Conservation (phyloP, 2,329 filamentous ascomycete genomes). For the Nigrograna mackinnonii region DNA sequence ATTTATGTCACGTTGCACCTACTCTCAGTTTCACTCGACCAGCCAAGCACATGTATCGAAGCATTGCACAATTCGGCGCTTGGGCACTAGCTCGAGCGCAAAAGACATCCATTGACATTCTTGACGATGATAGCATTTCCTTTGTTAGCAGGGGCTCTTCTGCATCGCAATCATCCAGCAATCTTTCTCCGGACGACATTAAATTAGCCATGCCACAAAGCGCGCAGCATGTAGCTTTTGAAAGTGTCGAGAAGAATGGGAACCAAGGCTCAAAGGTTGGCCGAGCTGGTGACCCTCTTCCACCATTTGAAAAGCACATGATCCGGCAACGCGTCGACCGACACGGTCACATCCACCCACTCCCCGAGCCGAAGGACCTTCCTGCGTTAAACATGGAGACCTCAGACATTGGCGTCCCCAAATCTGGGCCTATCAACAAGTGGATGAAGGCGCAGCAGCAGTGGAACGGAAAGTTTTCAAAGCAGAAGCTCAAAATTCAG, state of each 20-base stretch:
- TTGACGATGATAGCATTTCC: conserved; percentile 77
- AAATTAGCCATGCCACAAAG: conserved; percentile 19
- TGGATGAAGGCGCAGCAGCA: conserved; percentile 77
- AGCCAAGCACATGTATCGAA: conserved; percentile 93
- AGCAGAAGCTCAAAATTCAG: conserved; percentile 71
- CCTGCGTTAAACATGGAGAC: conserved; percentile 66
- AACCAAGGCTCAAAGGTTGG: conserved; percentile 58
- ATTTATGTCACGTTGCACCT: conserved; percentile 88
- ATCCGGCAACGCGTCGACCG: conserved; percentile 85
- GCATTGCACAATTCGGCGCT: conserved; percentile 88
- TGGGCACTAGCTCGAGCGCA: conserved; percentile 88
- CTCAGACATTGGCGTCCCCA: conserved; percentile 75
- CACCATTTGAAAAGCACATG: conserved; percentile 82
- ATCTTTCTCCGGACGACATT: conserved; percentile 26
- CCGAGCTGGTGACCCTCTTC: conserved; percentile 83
- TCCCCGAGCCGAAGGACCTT: conserved; percentile 68
- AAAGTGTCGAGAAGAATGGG: conserved; percentile 17
- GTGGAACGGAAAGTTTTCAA: conserved; percentile 75
- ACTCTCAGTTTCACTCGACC: conserved; percentile 96
- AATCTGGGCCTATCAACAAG: conserved; percentile 76
- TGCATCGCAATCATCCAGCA: conserved; percentile 15
- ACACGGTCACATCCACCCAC: conserved; percentile 72
- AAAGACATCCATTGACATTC: conserved; percentile 76
- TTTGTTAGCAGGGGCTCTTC: conserved; percentile 66
- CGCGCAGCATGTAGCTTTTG: conserved; percentile 18